Percentiles rank a stretch among this genome's conserved stretches.
Evolutionary conservation across 768 basidiomycete species (phyloP).

Genomic region (Sistotremastrum niveocremeum): DNA sequence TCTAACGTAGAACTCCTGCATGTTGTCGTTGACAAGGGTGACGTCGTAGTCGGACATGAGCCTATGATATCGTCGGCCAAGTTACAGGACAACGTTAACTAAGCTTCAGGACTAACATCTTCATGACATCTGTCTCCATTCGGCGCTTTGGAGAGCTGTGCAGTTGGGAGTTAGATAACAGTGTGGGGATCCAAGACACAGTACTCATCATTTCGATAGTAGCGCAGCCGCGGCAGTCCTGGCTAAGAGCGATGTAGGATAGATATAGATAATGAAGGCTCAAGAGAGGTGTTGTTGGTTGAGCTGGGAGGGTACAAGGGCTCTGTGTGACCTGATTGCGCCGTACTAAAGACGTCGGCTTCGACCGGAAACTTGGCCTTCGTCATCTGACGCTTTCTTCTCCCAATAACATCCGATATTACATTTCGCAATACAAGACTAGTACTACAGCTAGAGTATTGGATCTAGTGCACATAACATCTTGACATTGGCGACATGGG

Average conservation of each 20-base stretch:
- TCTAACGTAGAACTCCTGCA: constrained; percentile 97
- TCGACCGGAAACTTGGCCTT: no score
- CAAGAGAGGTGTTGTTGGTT: no score
- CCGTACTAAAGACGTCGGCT: no score
- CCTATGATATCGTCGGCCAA: constrained; percentile 30
- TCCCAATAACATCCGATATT: no score
- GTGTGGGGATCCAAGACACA: constrained; percentile 1
- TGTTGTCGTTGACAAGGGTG: constrained; percentile 91
- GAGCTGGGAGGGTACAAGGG: no score
- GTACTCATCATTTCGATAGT: not conserved
- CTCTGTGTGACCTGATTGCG: no score
- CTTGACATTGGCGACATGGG: no score
- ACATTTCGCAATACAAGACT: no score
- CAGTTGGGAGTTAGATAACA: constrained; percentile 17
- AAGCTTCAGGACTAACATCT: constrained; percentile 49
- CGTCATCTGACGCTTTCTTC: no score
- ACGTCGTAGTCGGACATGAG: constrained; percentile 99
- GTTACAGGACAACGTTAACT: not conserved
- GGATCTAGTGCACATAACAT: no score
- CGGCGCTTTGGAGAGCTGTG: constrained; percentile 85
- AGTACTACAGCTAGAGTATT: no score
- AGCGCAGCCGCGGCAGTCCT: not conserved
- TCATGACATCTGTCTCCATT: constrained; percentile 99
- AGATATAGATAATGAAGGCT: not conserved
- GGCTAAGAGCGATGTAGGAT: not conserved